Evolutionary conservation across 129 eudicot genomes (phyloP), one percentile per base, ranked within the genome.

Genomic region (Lonicera japonica): DNA sequence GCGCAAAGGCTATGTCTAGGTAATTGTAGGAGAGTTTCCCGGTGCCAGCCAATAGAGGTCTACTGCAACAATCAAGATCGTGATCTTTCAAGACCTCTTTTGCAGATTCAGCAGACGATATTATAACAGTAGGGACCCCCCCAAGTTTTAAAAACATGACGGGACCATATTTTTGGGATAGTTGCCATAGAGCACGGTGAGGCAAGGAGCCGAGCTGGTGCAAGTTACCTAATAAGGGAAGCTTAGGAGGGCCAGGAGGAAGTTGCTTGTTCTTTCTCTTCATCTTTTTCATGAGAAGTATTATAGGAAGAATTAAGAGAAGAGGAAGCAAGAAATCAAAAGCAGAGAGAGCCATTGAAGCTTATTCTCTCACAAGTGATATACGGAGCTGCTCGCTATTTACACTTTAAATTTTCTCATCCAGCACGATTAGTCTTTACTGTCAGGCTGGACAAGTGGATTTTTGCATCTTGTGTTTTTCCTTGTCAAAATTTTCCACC

Each of bases 161-260:
- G 3, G 55, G 55, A 5, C 55, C 55, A 1, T 50, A 50, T 9
- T 50, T 50, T n/a, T 50, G 15, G 1, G 55, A 50, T 50, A 50
- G 55, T 7, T 50, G 55, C 55, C 55, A 50, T 50, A 50, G 21
- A 50, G 55, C 15, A 1, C n/a, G 55, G 21, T 50, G 55, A 50
- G 21, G 55, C 21, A 50, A 50, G 9, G 55, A 50, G 55, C 55
- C 55, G 3, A 50, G 55, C n/a, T 50, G 55, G 55, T 50, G 55
- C 21, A 50, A 50, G 55, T 50, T 50, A 15, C 55, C 55, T 50
- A 50, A 14, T 5, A 50, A 14, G 21, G 55, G 55, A 17, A 50
- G 55, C 55, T 50, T 50, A 12, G 55, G 55, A 14, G 55, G 55
- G 21, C 55, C 55, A 50, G 55, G 55, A 50, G 55, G 55, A 16